These are phyloP conservation scores for Leccinum fuscescens DNA, from an alignment of 1,284 basidiomycete genomes.

Conservation along the genomic window DNA sequence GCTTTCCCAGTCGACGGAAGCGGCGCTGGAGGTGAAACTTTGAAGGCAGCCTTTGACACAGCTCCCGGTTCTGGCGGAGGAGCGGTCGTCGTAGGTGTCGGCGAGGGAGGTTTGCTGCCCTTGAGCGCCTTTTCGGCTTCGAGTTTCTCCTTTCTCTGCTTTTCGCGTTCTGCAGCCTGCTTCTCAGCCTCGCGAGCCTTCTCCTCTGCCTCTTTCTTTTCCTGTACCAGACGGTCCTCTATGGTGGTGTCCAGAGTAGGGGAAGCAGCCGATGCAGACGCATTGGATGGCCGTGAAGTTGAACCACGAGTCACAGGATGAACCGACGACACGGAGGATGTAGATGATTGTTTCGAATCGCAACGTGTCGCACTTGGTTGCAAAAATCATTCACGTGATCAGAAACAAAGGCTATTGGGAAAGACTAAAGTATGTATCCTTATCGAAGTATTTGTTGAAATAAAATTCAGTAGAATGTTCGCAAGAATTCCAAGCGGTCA, in stretches of 20 bases:
- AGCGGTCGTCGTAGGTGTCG: constrained; percentile 33
- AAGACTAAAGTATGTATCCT: constrained; percentile 10
- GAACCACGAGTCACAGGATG: constrained; percentile 29
- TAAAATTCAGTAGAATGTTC: no score
- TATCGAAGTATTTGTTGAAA: no score
- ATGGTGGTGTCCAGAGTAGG: no score
- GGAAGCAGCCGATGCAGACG: no score
- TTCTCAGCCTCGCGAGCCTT: constrained; percentile 71
- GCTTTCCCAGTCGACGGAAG: constrained; percentile 32
- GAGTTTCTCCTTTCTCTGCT: constrained; percentile 64
- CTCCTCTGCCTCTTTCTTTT: constrained; percentile 80
- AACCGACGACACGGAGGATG: constrained; percentile 27
- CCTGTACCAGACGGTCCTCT: no score
- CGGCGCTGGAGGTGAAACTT: constrained; percentile 15
- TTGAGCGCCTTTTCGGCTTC: constrained; percentile 64
- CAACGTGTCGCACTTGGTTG: constrained; percentile 6
- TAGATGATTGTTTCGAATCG: constrained; percentile 6
- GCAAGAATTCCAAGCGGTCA: no score
- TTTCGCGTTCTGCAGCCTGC: constrained; percentile 76
- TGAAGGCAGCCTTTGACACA: constrained; percentile 21
- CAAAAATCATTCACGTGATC: no score
- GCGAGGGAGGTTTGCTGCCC: constrained; percentile 38
- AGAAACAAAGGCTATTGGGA: no score
- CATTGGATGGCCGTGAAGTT: constrained; percentile 38
- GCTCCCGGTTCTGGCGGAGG: constrained; percentile 36